phyloP scores from a whole-genome alignment of 164 flowering plant species.

The Taxillus chinensis region DNA sequence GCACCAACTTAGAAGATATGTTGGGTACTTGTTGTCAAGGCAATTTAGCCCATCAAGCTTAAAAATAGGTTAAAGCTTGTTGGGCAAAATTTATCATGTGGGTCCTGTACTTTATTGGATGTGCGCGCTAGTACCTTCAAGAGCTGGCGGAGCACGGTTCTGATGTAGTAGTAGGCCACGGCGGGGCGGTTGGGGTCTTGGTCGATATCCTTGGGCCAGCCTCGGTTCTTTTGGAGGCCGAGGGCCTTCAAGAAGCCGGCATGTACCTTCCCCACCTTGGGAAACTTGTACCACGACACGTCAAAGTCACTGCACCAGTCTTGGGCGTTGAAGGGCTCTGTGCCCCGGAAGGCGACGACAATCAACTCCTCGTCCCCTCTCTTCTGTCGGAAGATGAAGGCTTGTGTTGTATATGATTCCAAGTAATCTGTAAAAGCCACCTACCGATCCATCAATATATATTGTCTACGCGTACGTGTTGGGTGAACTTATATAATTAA shows the following conservation, averaged over 20 bases:
- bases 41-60: no score
- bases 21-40: no score
- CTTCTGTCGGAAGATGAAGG: background rate
- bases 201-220: background rate
- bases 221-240: background rate
- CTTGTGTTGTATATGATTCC: background rate
- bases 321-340: background rate
- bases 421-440: background rate
- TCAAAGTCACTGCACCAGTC: constrained; percentile 1
- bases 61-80: no score
- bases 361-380: background rate
- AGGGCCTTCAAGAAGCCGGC: constrained; percentile 3
- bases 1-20: no score
- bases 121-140: background rate
- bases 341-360: constrained; percentile 2
- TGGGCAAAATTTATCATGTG: no score
- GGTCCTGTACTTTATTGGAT: no score
- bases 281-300: background rate
- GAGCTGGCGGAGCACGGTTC: background rate
- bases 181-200: background rate
- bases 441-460: background rate
- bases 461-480: no score
- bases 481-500: no score
- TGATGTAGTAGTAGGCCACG: constrained; percentile 1
- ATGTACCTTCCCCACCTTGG: background rate